Evolutionary conservation across 1,284 basidiomycete genomes (phyloP), one percentile per base, ranked within the genome.

Genomic region (Filobasidium uniguttulatum): DNA sequence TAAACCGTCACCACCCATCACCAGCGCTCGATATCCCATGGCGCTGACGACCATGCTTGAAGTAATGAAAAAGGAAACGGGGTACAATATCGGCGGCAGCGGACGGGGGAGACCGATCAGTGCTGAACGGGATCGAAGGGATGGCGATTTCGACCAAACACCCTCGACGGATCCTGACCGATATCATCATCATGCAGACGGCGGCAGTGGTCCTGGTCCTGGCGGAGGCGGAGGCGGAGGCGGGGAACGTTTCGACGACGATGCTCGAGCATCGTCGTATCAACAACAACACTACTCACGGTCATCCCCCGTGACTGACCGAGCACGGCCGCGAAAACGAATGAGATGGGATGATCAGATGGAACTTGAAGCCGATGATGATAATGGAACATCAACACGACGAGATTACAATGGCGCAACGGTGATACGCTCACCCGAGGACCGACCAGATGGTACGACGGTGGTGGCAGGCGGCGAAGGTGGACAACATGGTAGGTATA

Each of bases 21-120:
- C n/a, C n/a, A n/a, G n/a, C n/a, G n/a, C n/a, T n/a, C 22, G 45
- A 29, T 48, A 53, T 25, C 47, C 51, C 6, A 53, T 53, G 51
- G 46, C 51, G 17, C 28, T 53, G 22, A 49, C 51, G 26, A 44
- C 46, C 38, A 49, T 53, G 28, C 28, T 53, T 25, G 51, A 53
- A 14, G 43, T 38, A 22, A 52, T 52, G 45, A 48, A 49, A 29
- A 52, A 48, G 29, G 49, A 46, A 40, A 26, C 44, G 7, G 40
- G 14, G 41, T 22, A 14, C 25, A 26, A 17, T 10, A 15, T 43
- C 5, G 29, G 15, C 40, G 26, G 9, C 31, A n/a, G 31, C 31
- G 9, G 31, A n/a, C 10, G 40, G 10, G 40, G 23, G 12, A 43
- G n/a, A 19, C 40, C 40, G 4, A 43, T 43, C 40, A 43, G 40